These are phyloP conservation scores for Diaporthe helianthi DNA, from an alignment of 2,329 filamentous ascomycete species.

Conservation along the genomic window DNA sequence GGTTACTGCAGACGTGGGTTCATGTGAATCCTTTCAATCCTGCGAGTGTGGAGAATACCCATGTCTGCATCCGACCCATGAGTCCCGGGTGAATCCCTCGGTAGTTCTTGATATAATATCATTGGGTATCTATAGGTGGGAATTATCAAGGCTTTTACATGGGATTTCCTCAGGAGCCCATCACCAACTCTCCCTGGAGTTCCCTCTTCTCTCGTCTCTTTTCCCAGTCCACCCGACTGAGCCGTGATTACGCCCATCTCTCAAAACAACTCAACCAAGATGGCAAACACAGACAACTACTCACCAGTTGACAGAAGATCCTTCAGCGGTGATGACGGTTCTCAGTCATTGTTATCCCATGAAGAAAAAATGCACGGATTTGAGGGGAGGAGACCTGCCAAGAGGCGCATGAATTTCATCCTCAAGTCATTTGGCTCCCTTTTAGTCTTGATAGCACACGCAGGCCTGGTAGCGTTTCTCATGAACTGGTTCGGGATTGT, in stretches of 20 bases:
- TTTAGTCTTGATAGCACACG: background rate
- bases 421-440: background rate
- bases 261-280: background rate
- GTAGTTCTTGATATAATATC: background rate
- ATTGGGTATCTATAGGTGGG: background rate
- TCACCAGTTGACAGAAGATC: background rate
- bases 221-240: background rate
- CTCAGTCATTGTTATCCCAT: background rate
- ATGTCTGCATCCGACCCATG: background rate
- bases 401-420: background rate
- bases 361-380: background rate
- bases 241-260: background rate
- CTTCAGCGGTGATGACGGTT: background rate
- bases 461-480: background rate
- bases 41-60: background rate
- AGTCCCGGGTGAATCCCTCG: background rate
- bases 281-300: background rate
- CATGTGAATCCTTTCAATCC: background rate
- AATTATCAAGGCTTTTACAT: background rate
- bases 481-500: background rate
- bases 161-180: background rate
- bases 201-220: background rate
- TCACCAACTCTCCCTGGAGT: accelerated
- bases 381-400: background rate
- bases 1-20: conserved; percentile 1